Evolutionary conservation across 1,284 basidiomycete genomes (phyloP).

Genomic region (Sanguinoderma infundibulare): DNA sequence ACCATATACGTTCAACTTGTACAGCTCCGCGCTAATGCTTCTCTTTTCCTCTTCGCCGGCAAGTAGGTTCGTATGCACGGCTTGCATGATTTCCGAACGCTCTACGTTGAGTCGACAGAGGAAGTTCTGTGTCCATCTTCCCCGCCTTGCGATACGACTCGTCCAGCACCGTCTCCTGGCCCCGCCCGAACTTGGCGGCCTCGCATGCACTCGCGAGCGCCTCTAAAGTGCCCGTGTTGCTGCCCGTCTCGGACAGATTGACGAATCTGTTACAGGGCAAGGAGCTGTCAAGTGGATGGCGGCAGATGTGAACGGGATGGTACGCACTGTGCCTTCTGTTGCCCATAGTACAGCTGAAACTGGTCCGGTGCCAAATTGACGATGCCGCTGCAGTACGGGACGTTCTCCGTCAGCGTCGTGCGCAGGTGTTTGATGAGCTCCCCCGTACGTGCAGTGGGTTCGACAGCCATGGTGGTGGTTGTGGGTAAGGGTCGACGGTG

Average conservation of each 20-base stretch:
- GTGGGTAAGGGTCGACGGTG: too few species aligned
- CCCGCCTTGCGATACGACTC: constrained; percentile 31
- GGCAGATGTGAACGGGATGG: background rate
- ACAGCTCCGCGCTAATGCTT: constrained; percentile 25
- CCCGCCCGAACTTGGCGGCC: constrained; percentile 26
- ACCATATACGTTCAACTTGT: constrained; percentile 38
- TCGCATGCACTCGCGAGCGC: constrained; percentile 17
- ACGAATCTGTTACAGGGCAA: background rate
- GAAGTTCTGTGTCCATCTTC: constrained; percentile 27
- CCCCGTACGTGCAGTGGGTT: too few species aligned
- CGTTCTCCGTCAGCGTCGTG: background rate
- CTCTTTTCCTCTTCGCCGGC: constrained; percentile 8
- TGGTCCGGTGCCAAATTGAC: background rate
- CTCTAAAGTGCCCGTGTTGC: background rate
- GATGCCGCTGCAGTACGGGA: constrained; percentile 7
- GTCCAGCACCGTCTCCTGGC: constrained; percentile 26
- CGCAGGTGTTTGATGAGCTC: too few species aligned
- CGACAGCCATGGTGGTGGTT: too few species aligned
- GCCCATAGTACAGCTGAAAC: constrained; percentile 13
- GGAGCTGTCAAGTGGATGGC: background rate
- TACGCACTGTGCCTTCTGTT: too few species aligned
- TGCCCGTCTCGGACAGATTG: background rate
- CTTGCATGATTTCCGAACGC: constrained; percentile 15
- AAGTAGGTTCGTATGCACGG: constrained; percentile 19
- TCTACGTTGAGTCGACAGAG: background rate